Base-by-base conservation (phyloP, 1,139 yeast species). In the Suhomyces bribrorum region DNA sequence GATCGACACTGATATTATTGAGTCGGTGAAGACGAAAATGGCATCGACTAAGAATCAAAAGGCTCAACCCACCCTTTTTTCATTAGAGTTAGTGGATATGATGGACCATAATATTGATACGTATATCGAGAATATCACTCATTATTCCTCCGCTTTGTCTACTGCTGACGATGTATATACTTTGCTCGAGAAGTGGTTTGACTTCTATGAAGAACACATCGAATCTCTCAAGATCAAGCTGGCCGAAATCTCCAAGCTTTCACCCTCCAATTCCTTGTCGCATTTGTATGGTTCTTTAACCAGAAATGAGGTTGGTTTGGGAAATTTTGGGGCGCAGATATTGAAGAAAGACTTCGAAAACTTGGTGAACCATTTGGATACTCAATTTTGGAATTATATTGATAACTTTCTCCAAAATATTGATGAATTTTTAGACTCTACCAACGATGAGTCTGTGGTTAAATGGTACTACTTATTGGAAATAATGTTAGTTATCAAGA, bases 101-200 rank as follows among this genome's bases (percentile, higher is more conserved):
- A 61, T 64, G 49, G 69, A 64, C 31, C 41, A 43, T 3, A 54
- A 62, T 33, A 46, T 63, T 37, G 61, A 57, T 17, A 32, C 40
- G n/a, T 66, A 66, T 38, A 47, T 59, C 34, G 36, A 40, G 11
- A 33, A 35, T 6, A 36, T 56, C 3, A 29, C 47, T 2, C 29
- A 40, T 9, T 22, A 43, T 7, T 43, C 43, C 3, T 16, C 34
- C 5, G 11, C 26, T 3, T 13, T 35, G 4, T 30, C 47, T 2
- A 29, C 45, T 5, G 32, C 26, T 5, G 48, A 48, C 9, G 45
- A 49, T 14, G 37, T 53, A 2, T 43, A 48, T 3, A 34, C 32
- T n/a, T 27, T 38, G 11, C 45, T 64, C 15, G 42, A 48, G 12
- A 34, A 33, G 5, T 65, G 70, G 70, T 62, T 64, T 36, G 43